Base-by-base conservation (phyloP, 257 asterid species). In the Solanum pimpinellifolium region DNA sequence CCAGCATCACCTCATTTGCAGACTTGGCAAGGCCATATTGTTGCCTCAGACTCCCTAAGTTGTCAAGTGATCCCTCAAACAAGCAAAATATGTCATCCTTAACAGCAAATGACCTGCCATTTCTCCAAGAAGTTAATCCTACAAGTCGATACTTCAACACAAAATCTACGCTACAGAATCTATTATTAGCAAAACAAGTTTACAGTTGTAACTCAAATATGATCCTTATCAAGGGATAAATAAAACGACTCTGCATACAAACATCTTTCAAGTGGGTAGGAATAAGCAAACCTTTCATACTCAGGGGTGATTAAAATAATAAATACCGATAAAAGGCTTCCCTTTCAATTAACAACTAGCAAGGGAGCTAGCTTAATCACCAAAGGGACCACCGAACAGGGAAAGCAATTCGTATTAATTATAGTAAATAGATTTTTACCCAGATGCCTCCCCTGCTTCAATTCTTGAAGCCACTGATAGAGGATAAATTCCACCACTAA, bases 81-180 rank as follows among this genome's bases (percentile, higher is more conserved):
- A 97, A 90, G 94, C 98, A 97, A 92, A 95, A 97, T 90, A 97
- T 94, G 37, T 97, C 99, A 76, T 97, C 99, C 95, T 97, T 97
- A 9, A 91, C 98, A 14, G 99, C 99, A 60, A 97, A 97, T 7
- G 95, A 91, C 90, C 99, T 97, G 98, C 89, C 80, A 87, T 84
- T 85, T 35, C 83, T 49, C 68, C 27, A 3, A 82, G 49, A 60
- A 37, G 85, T 87, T 29, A 90, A 81, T 46, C 27, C 76, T 75
- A 75, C 69, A 16, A 25, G 75, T 62, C 77, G 3, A 52, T 52
- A 16, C 10, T 16, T 52, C 4, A 20, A 77, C 37, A 25, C 37
- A 77, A 77, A 8, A 77, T 77, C 1, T 77, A 77, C n/a, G 8
- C n/a, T 44, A 25, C 84, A 77, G 60, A 44, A 77, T 42, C 59